Evolutionary conservation across 2,329 filamentous ascomycete species (phyloP).

Genomic region (Claviceps sp.): DNA sequence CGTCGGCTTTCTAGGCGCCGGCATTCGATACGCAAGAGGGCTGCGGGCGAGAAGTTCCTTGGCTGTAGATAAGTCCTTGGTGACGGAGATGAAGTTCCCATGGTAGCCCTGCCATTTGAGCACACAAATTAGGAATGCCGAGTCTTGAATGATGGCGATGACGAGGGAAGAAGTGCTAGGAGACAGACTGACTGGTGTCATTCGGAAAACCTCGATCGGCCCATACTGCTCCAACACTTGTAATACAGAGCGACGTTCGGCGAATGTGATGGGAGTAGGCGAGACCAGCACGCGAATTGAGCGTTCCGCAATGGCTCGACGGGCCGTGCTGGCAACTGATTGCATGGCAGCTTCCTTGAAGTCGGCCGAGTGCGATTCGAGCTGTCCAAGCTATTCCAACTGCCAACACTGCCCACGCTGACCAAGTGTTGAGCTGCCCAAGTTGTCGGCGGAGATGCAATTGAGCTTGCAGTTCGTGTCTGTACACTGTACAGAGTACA

Average conservation of each 20-base stretch:
- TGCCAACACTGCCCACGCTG: too few species aligned
- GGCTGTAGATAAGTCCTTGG: slow-evolving; percentile 26
- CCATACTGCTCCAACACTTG: slow-evolving; percentile 36
- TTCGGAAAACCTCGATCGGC: slow-evolving; percentile 38
- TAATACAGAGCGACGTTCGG: slow-evolving; percentile 41
- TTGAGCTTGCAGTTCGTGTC: too few species aligned
- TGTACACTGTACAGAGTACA: too few species aligned
- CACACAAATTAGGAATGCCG: not conserved
- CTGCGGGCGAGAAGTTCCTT: slow-evolving; percentile 27
- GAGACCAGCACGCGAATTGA: slow-evolving; percentile 37
- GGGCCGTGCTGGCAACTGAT: slow-evolving; percentile 4
- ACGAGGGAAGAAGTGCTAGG: not conserved
- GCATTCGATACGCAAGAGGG: slow-evolving; percentile 33
- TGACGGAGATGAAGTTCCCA: slow-evolving; percentile 37
- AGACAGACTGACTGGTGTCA: slow-evolving; percentile 10
- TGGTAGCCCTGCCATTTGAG: slow-evolving; percentile 25
- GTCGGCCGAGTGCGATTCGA: not conserved
- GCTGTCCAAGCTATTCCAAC: too few species aligned
- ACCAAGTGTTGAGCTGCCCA: too few species aligned
- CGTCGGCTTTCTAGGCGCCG: slow-evolving; percentile 15
- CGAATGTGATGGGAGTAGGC: slow-evolving; percentile 37
- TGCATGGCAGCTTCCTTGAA: slow-evolving; percentile 4
- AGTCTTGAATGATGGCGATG: not conserved
- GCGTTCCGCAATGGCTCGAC: slow-evolving; percentile 15
- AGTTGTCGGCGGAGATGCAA: too few species aligned